Evolutionary conservation across 495 filamentous ascomycete genomes (phyloP).

Genomic region (Elasticomyces elasticus): DNA sequence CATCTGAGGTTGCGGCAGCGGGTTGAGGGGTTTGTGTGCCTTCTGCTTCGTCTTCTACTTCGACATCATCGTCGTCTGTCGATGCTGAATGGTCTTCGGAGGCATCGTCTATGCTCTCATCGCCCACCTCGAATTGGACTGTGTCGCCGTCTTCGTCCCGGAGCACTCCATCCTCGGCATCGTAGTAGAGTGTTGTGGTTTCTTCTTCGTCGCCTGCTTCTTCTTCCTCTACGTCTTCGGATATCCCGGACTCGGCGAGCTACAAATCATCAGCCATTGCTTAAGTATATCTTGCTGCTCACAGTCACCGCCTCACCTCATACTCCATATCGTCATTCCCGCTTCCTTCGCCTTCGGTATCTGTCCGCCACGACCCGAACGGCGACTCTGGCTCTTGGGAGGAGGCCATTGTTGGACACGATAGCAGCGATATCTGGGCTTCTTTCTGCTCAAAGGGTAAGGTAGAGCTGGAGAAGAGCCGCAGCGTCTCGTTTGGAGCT

Average conservation of each 20-base stretch:
- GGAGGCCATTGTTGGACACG: conserved; percentile 1
- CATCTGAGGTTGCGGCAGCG: background rate
- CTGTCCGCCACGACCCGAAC: conserved; percentile 8
- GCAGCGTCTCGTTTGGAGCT: too few species aligned
- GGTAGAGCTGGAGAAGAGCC: too few species aligned
- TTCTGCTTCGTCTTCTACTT: conserved; percentile 15
- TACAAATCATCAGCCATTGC: background rate
- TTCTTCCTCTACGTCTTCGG: conserved; percentile 24
- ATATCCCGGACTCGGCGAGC: conserved; percentile 5
- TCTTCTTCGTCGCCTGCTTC: conserved; percentile 9
- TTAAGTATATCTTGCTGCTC: conserved; percentile 22
- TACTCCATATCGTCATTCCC: conserved; percentile 45
- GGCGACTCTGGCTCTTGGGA: conserved; percentile 3
- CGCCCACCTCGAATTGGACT: conserved; percentile 13
- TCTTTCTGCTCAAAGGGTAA: too few species aligned
- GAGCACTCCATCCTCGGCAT: conserved; percentile 21
- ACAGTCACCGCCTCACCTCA: conserved; percentile 19
- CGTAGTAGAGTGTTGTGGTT: conserved; percentile 19
- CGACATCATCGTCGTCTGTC: conserved; percentile 28
- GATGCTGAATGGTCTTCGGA: conserved; percentile 34
- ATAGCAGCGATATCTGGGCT: too few species aligned
- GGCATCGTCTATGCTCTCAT: conserved; percentile 24
- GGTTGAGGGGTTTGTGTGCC: conserved; percentile 14
- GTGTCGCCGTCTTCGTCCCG: conserved; percentile 35
- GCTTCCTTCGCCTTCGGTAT: conserved; percentile 31